Evolutionary conservation across 1,284 basidiomycete genomes (phyloP).

Genomic region (Apiotrichum siamense): DNA sequence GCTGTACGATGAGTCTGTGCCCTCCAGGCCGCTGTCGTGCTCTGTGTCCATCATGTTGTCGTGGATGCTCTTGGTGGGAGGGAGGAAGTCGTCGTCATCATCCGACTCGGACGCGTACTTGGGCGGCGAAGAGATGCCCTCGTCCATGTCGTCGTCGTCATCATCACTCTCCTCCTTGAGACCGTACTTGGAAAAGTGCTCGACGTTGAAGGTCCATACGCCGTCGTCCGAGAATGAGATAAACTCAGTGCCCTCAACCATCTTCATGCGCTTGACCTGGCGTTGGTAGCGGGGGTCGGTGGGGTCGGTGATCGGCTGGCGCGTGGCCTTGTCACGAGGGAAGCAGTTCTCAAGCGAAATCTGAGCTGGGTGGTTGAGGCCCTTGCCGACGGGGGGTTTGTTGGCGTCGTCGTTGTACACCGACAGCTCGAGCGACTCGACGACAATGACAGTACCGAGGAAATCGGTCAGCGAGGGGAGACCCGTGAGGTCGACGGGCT

Average conservation of each 20-base stretch:
- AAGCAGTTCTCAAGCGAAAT: constrained; percentile 79
- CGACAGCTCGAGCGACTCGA: constrained; percentile 84
- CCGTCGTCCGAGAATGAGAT: constrained; percentile 72
- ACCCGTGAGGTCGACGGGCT: constrained; percentile 86
- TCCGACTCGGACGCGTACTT: constrained; percentile 4
- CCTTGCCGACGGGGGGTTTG: constrained; percentile 71
- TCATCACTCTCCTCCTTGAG: constrained; percentile 41
- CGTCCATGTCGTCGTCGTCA: constrained; percentile 28
- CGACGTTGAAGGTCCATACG: constrained; percentile 88
- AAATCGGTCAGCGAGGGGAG: constrained; percentile 73
- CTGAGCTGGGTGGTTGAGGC: constrained; percentile 80
- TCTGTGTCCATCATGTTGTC: constrained; percentile 22
- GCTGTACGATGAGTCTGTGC: constrained; percentile 13
- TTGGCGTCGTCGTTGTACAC: constrained; percentile 88
- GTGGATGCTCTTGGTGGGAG: constrained; percentile 34
- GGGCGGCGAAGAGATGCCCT: constrained; percentile 9
- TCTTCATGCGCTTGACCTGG: constrained; percentile 76
- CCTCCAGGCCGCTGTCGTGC: constrained; percentile 26
- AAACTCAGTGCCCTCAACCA: constrained; percentile 80
- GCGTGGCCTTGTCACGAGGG: constrained; percentile 83
- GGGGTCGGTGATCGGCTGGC: constrained; percentile 81
- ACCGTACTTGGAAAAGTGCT: constrained; percentile 65
- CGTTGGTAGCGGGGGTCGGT: constrained; percentile 65
- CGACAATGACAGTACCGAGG: constrained; percentile 78
- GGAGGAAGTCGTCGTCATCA: constrained; percentile 36